Conservation (phyloP, 768 basidiomycete genomes). For the Suillus ampliporus region DNA sequence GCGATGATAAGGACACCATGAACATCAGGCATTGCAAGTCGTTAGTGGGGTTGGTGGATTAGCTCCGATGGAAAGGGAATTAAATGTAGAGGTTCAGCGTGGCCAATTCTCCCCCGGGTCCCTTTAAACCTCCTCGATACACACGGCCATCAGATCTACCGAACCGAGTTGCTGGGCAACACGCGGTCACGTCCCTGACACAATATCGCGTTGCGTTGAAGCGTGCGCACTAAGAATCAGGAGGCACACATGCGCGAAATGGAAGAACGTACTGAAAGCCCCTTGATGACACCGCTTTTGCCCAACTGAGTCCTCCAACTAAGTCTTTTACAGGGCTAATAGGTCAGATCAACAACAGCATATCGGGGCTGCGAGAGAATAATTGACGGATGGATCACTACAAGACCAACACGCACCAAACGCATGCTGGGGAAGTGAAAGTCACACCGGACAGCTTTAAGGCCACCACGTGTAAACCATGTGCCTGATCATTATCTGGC, state of each 20-base stretch:
- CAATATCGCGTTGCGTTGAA: background rate
- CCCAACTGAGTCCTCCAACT: background rate
- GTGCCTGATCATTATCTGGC: background rate
- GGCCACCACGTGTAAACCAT: background rate
- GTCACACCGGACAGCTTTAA: background rate
- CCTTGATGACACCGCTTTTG: background rate
- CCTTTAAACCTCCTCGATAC: conserved; percentile 1
- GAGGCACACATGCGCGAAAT: background rate
- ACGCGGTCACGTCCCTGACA: background rate
- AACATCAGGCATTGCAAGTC: conserved; percentile 44
- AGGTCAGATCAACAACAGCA: conserved; percentile 9
- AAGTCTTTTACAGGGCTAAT: background rate
- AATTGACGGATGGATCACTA: conserved; percentile 2
- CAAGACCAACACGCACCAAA: conserved; percentile 4
- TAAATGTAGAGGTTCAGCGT: background rate
- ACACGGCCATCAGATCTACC: conserved; percentile 6
- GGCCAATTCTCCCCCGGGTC: background rate
- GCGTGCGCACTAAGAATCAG: background rate
- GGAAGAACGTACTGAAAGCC: background rate
- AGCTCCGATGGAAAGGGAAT: background rate
- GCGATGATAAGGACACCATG: conserved; percentile 80
- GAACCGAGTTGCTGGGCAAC: background rate
- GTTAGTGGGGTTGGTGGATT: background rate
- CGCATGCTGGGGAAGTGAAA: background rate
- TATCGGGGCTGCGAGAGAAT: conserved; percentile 7